phyloP scores from a whole-genome alignment of 2,329 filamentous ascomycete genomes.

The Emericellopsis cladophorae region DNA sequence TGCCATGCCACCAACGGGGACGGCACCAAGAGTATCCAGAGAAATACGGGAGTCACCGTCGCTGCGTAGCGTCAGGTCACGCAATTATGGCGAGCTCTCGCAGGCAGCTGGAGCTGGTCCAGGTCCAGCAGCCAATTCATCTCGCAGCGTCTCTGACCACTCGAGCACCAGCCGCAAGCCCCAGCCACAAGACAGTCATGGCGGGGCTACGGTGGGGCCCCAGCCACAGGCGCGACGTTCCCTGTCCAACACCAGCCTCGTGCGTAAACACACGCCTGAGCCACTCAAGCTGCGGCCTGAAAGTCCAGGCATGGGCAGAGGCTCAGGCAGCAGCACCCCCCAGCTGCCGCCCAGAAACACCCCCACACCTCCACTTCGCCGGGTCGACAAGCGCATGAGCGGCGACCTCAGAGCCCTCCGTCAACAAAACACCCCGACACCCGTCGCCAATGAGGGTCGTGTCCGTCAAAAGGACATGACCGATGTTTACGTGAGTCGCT shows the following conservation, averaged over 20 bases:
- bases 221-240: conserved; percentile 23
- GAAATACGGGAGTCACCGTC: neutral
- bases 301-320: conserved; percentile 37
- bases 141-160: conserved; percentile 25
- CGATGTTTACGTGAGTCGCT: conserved; percentile 80
- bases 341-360: conserved; percentile 13
- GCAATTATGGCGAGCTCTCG: conserved; percentile 1
- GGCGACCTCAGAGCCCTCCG: conserved; percentile 49
- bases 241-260: conserved; percentile 40
- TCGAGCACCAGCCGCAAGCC: conserved; percentile 7
- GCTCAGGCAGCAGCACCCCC: neutral
- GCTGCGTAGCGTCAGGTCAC: neutral
- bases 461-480: conserved; percentile 76
- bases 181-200: neutral
- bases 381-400: conserved; percentile 55
- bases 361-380: conserved; percentile 57
- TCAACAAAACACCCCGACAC: conserved; percentile 35
- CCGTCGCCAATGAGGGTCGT: conserved; percentile 78
- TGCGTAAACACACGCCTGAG: conserved; percentile 39
- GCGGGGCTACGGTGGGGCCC: conserved; percentile 4
- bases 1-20: conserved; percentile 5
- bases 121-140: conserved; percentile 3
- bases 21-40: neutral
- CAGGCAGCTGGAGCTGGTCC: neutral
- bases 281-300: conserved; percentile 45